phyloP scores from a whole-genome alignment of 2,329 filamentous ascomycete species.

The Paracoccidioides brasiliensis region DNA sequence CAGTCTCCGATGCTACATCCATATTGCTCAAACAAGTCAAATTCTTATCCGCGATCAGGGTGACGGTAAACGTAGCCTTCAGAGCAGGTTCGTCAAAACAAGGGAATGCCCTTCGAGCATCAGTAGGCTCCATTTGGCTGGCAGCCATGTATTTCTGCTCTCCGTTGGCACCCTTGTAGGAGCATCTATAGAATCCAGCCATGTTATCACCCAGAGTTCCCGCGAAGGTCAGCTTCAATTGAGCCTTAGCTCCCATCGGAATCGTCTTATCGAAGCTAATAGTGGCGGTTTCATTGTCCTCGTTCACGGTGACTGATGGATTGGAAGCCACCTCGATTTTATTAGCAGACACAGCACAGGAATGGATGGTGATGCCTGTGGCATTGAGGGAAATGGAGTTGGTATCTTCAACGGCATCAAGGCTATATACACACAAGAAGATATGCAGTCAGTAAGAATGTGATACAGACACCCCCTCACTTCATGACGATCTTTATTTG shows the following conservation, averaged over 20 bases:
- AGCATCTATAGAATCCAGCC: constrained; percentile 94
- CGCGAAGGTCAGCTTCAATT: constrained; percentile 63
- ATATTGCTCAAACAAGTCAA: constrained; percentile 93
- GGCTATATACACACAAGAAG: constrained; percentile 27
- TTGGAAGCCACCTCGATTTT: constrained; percentile 47
- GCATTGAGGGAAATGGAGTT: constrained; percentile 79
- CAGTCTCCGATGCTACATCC: constrained; percentile 72
- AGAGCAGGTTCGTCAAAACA: constrained; percentile 94
- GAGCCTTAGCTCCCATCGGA: constrained; percentile 61
- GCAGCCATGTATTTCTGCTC: constrained; percentile 72
- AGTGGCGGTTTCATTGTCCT: constrained; percentile 67
- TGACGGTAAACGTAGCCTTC: constrained; percentile 86
- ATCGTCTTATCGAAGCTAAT: constrained; percentile 64
- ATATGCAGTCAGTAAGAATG: constrained; percentile 8
- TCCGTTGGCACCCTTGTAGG: constrained; percentile 73
- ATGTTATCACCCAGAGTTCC: constrained; percentile 84
- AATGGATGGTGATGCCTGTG: constrained; percentile 71
- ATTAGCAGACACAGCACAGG: constrained; percentile 51
- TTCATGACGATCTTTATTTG: not conserved
- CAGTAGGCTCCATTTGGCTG: constrained; percentile 92
- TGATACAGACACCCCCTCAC: not conserved
- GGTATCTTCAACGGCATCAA: constrained; percentile 75
- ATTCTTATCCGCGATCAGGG: constrained; percentile 77
- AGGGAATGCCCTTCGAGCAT: constrained; percentile 82
- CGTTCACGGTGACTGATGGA: constrained; percentile 59